Base-by-base conservation (phyloP, 106 monocot genomes). In the Acorus gramineus region DNA sequence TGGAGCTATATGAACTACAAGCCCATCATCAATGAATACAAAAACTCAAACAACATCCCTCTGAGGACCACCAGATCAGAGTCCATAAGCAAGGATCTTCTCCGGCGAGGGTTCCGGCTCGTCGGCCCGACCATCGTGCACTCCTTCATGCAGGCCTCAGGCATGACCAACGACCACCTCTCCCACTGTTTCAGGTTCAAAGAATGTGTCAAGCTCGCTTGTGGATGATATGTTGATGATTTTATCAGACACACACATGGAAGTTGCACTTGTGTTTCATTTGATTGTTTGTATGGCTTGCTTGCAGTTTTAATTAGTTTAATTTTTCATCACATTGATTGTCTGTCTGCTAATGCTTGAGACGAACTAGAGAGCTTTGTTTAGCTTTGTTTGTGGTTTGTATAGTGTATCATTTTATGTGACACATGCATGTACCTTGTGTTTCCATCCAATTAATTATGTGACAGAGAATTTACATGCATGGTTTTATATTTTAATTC, bases 131-230 rank as follows among this genome's bases (percentile, higher is more conserved):
- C 84, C 3, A 89, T 94, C 45, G 70, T 94, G 6, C 82, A 94
- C 56, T 89, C 93, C 11, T 94, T 94, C 84, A 94, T 94, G 93
- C 93, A 94, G 49, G 86, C 82, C 2, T 49, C 86, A 2, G 89
- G 93, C 2, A 79, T 94, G 73, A 81, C 64, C 43, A 78, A 84
- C n/a, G 86, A 94, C n/a, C 93, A 89, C 62, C 77, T 94, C 12
- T 47, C 82, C 46, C 61, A 65, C 70, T 94, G 93, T 66, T 92
- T 79, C 50, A 62, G 91, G 47, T 87, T 81, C 48, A 44, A 11
- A 0, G 81, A 87, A n/a, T 90, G 86, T 9, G 68, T 81, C 3
- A 71, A 60, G 9, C 62, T 91, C 5, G 91, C 81, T 0, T 62
- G 81, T 47, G 64, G 76, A 49, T 79, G 80, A 56, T 85, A n/a